Evolutionary conservation across 805 yeast species (phyloP), one percentile per base, ranked within the genome.

Genomic region (Lachancea quebecensis): DNA sequence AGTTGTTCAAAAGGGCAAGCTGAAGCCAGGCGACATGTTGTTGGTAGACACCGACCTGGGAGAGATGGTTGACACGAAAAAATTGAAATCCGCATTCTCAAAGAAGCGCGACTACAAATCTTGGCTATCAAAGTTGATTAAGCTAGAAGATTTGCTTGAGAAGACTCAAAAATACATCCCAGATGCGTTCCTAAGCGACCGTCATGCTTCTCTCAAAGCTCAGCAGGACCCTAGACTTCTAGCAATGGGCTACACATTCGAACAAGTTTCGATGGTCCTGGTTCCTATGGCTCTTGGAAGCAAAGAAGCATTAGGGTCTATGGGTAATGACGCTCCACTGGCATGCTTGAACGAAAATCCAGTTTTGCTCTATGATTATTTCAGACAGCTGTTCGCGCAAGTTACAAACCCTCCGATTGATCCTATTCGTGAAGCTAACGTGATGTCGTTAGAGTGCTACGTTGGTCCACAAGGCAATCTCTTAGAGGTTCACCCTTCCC

Each of bases 341-440:
- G 98, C 98, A 0, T 93, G 99, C 69, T 71, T 91, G 55, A 83
- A 95, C 33, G 91, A 86, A 62, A 95, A 89, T 68, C 98, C 99
- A 36, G 83, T 82, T 55, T 70, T 93, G 51, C 72, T 88, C 51
- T 91, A 85, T 66, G 99, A 93, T 60, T 91, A 91, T 70, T 93
- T 91, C 75, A 81, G 95, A 59, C 95, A 91, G 67, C 75, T 91
- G 60, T 91, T 91, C 70, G 99, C 99, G 16, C 99, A 91, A 70
- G 99, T 91, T 46, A 91, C 99, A 29, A 91, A 91, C 70, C 99
- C 99, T 47, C 98, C 99, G 41, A 93, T 91, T 62, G 99, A 91
- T 66, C 98, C 99, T 42, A 93, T 91, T 57, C 82, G 98, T 66
- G 99, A 91, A 71, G 82, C 83, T 48, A 86, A 91, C 56, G 98